Conservation (phyloP, 2,329 filamentous ascomycete species). For the Fusarium sp. region DNA sequence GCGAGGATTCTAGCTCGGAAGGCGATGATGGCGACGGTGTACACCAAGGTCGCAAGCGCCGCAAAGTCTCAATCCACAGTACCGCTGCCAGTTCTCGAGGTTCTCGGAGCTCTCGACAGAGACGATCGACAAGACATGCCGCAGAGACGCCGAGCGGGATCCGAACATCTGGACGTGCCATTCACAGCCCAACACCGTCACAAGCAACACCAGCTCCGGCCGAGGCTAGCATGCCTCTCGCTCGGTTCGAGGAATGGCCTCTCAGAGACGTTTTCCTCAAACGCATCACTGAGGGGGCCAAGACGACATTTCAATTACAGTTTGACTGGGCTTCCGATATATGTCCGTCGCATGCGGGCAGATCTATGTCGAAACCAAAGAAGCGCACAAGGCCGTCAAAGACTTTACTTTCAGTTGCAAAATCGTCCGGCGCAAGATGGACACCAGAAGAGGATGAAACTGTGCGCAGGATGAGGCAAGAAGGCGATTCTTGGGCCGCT, state of each 20-base stretch:
- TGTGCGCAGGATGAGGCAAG: neutral
- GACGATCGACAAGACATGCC: neutral
- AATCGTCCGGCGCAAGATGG: neutral
- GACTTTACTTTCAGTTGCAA: neutral
- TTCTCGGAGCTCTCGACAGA: neutral
- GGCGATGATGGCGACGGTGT: neutral
- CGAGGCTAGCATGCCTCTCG: neutral
- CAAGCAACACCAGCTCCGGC: neutral
- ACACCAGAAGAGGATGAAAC: conserved; percentile 4
- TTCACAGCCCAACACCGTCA: neutral
- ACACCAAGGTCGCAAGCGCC: neutral
- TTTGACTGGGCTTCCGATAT: neutral
- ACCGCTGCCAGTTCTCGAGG: neutral
- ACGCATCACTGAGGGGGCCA: neutral
- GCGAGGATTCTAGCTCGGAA: neutral
- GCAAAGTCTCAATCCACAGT: neutral
- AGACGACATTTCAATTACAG: neutral
- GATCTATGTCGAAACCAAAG: neutral
- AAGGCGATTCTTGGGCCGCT: neutral
- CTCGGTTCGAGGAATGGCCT: neutral
- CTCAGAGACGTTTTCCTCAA: neutral
- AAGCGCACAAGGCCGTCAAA: neutral
- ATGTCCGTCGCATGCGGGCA: neutral
- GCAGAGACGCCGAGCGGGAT: neutral
- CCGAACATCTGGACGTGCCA: neutral